Percentiles rank a stretch among this genome's conserved stretches.
Conservation (phyloP, 2,329 filamentous ascomycete genomes). For the Blumeria graminis region DNA sequence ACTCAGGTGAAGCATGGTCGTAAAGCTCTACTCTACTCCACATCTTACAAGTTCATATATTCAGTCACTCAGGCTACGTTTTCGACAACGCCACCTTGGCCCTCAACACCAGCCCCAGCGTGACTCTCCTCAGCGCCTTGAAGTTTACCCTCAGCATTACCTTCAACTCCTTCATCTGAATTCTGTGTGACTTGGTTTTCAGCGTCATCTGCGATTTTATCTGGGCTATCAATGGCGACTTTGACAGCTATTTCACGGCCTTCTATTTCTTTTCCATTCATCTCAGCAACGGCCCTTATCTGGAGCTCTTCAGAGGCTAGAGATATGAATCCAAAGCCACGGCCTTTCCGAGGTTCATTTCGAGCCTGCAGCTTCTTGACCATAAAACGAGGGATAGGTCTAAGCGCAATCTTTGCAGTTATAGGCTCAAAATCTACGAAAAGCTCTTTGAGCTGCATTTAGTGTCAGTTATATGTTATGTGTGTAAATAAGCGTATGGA, state of each 20-base stretch:
- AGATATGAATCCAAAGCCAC: constrained; percentile 95
- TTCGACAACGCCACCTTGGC: no score
- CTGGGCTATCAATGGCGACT: constrained; percentile 97
- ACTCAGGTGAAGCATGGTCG: constrained; percentile 3
- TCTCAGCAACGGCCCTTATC: constrained; percentile 89
- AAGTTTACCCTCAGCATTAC: background rate
- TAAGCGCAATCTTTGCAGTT: constrained; percentile 94
- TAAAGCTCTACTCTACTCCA: no score
- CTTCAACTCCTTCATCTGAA: constrained; percentile 15
- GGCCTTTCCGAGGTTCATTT: constrained; percentile 94
- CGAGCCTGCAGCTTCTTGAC: constrained; percentile 99
- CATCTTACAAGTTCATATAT: no score
- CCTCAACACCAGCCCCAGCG: no score
- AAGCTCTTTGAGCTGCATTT: constrained; percentile 71
- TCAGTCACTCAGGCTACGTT: no score
- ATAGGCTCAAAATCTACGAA: constrained; percentile 80
- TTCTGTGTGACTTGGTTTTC: constrained; percentile 21
- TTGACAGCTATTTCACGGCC: constrained; percentile 98
- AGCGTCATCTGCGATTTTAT: constrained; percentile 79
- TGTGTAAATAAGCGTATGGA: no score
- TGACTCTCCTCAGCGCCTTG: no score
- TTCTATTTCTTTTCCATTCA: constrained; percentile 99
- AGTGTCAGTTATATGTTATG: constrained; percentile 4
- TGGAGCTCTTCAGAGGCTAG: constrained; percentile 87
- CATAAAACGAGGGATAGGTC: constrained; percentile 98